These are phyloP conservation scores for Pichia paraexigua DNA, from an alignment of 805 yeast species.

Conservation along the genomic window DNA sequence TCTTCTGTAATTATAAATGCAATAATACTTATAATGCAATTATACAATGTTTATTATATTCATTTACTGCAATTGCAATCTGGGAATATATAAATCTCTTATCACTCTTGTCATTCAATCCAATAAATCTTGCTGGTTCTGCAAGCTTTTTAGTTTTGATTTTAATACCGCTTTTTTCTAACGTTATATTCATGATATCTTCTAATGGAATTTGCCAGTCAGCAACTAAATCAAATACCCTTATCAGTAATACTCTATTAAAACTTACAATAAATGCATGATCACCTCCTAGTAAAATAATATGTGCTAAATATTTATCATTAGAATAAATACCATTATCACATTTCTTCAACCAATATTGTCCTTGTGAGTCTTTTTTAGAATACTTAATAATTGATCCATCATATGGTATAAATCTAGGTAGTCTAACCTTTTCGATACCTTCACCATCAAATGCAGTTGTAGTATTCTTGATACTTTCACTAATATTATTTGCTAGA, in stretches of 20 bases:
- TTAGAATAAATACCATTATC: conserved; percentile 70
- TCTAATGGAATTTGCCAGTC: conserved; percentile 69
- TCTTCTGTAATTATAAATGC: no score
- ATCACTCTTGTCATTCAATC: conserved; percentile 60
- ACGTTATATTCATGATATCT: conserved; percentile 58
- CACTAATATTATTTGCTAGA: conserved; percentile 85
- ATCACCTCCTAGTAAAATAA: conserved; percentile 74
- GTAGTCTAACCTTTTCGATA: conserved; percentile 71
- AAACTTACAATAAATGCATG: conserved; percentile 69
- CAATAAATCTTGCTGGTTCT: conserved; percentile 53
- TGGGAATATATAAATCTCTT: conserved; percentile 59
- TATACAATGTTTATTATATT: conserved; percentile 51
- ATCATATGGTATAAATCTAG: conserved; percentile 67
- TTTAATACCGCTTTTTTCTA: conserved; percentile 73
- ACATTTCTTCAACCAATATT: conserved; percentile 77
- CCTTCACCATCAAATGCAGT: conserved; percentile 79
- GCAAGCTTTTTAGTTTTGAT: conserved; percentile 41
- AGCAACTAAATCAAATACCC: conserved; percentile 48
- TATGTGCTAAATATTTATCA: conserved; percentile 81
- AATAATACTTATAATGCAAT: conserved; percentile 16
- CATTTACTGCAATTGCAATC: conserved; percentile 74
- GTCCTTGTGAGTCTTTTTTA: conserved; percentile 87
- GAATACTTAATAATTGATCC: conserved; percentile 68
- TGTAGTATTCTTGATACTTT: conserved; percentile 88
- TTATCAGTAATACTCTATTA: conserved; percentile 58